Conservation (phyloP, 352 stramenopile genomes). For the Phytophthora litchii region DNA sequence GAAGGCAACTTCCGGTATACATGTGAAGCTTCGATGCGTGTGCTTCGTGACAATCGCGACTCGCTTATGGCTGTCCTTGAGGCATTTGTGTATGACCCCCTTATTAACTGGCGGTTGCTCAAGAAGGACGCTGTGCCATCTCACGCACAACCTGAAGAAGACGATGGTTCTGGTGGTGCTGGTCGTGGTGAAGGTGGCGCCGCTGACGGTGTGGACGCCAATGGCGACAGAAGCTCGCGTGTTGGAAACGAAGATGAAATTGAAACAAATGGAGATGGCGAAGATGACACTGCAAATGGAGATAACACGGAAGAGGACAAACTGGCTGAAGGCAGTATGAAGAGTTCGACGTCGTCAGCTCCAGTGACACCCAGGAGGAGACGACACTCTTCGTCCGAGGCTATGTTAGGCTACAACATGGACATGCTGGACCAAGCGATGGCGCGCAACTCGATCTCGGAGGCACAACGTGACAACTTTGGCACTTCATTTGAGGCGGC, state of each 20-base stretch:
- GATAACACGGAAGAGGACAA: constrained; percentile 43
- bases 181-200: constrained; percentile 37
- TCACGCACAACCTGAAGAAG: constrained; percentile 72
- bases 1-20: constrained; percentile 99
- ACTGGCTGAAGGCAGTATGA: constrained; percentile 47
- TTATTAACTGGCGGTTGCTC: constrained; percentile 99
- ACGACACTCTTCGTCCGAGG: constrained; percentile 66
- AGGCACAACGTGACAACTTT: constrained; percentile 56
- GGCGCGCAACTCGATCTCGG: constrained; percentile 68
- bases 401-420: constrained; percentile 70
- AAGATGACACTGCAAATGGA: constrained; percentile 24
- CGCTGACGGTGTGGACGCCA: constrained; percentile 21
- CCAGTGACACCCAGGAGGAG: constrained; percentile 48
- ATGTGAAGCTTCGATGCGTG: constrained; percentile 97
- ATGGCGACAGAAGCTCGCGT: constrained; percentile 24
- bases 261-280: constrained; percentile 22
- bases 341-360: constrained; percentile 60
- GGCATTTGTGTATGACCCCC: constrained; percentile 99
- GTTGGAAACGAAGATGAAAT: constrained; percentile 23
- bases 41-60: constrained; percentile 98
- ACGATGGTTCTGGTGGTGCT: constrained; percentile 36
- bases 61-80: constrained; percentile 99
- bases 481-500: constrained; percentile 57
- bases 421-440: constrained; percentile 63
- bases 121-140: constrained; percentile 84